Conservation (phyloP, 306 rosid species). For the Boehmeria nivea region DNA sequence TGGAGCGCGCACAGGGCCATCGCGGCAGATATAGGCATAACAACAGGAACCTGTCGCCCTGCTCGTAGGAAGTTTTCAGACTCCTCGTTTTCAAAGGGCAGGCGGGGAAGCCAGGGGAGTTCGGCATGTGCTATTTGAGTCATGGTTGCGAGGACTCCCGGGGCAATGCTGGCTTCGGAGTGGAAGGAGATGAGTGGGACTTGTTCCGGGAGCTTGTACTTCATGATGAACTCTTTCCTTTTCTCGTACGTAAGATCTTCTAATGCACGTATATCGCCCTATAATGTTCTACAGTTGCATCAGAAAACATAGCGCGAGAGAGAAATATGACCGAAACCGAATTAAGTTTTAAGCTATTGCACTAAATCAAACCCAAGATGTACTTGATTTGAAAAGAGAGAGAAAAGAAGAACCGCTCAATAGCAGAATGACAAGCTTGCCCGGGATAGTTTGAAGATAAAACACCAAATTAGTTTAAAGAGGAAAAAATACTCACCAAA, state of each 20-base stretch:
- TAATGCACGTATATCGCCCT: slow-evolving; percentile 76
- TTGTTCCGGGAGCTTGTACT: slow-evolving; percentile 53
- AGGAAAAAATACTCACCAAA: no score
- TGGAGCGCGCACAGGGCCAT: slow-evolving; percentile 78
- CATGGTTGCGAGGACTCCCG: slow-evolving; percentile 71
- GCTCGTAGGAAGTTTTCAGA: slow-evolving; percentile 29
- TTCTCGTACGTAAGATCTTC: slow-evolving; percentile 84
- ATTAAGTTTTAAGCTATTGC: no score
- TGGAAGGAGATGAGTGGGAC: slow-evolving; percentile 67
- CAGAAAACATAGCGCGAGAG: no score
- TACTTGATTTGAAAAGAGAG: no score
- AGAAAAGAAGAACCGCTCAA: no score
- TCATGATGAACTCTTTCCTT: slow-evolving; percentile 65
- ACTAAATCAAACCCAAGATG: no score
- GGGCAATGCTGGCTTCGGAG: slow-evolving; percentile 62
- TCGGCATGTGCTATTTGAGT: slow-evolving; percentile 78
- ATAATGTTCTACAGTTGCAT: not conserved
- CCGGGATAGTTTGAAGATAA: no score
- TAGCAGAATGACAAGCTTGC: no score
- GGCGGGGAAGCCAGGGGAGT: slow-evolving; percentile 57
- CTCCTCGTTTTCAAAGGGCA: slow-evolving; percentile 20
- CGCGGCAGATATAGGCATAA: slow-evolving; percentile 69
- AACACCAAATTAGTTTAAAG: no score
- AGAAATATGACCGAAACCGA: no score
- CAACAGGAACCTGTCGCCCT: slow-evolving; percentile 50